Base-by-base conservation (phyloP, 345 rosid species). In the Dipteronia sinensis region DNA sequence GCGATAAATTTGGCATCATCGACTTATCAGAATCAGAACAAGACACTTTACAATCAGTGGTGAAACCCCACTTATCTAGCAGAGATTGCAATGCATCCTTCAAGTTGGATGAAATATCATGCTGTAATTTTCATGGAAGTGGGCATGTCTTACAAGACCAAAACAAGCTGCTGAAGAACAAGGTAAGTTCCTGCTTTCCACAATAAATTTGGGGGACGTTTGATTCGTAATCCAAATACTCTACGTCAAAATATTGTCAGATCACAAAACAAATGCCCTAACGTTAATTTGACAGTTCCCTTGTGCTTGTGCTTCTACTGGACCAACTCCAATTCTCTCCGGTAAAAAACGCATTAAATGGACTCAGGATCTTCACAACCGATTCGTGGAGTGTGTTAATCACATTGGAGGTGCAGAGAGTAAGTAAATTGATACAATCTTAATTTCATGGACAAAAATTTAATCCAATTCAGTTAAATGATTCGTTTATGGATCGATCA, bases 361-460 rank as follows among this genome's bases (percentile, higher is more conserved):
- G 82, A 59, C 63, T 27, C 19, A 61, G 53, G 70, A 61, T 47
- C 82, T 74, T 61, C 69, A 78, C 31, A 51, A 44, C 15, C 64
- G 47, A 20, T 78, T 78, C 6, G 29, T 72, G 13, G 7, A 73
- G n/a, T 79, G 77, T 68, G 77, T 79, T 49, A n/a, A 73, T 22
- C 40, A 23, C 51, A 69, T 66, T 58, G 82, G 82, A 55, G 77
- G 82, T 56, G 74, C 69, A 73, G 73, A 58, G 12, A 73, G 82
- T 73, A 58, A 66, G 77, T 56, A 51, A 4, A 49, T 49, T 12
- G 12, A 65, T 53, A 27, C 23, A 38, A 6, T 51, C 7, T 51
- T 51, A 3, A 51, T 51, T 51, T 51, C 58, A 16, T 16, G 1
- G 0, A 51, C 58, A 15, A 5, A 4, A 15, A 6, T 51, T 3